Conservation (phyloP, 768 basidiomycete genomes). For the Candolleomyces eurysporus region DNA sequence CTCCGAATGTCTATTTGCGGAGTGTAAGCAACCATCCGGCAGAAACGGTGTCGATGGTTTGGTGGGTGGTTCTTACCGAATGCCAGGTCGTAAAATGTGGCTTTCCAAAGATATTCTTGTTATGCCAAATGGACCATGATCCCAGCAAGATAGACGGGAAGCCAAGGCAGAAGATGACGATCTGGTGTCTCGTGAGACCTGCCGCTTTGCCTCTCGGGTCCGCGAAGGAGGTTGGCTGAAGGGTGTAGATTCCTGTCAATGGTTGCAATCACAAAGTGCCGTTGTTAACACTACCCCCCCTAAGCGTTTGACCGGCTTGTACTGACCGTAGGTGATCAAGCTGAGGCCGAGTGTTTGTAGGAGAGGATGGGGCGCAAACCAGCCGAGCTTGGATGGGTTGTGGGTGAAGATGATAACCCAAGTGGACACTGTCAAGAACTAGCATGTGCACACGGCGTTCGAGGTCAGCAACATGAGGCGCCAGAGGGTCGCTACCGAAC, state of each 20-base stretch:
- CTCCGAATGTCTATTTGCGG: slow-evolving; percentile 53
- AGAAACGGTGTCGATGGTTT: background rate
- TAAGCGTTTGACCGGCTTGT: background rate
- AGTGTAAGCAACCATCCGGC: background rate
- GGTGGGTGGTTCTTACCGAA: slow-evolving; percentile 43
- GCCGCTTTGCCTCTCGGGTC: slow-evolving; percentile 59
- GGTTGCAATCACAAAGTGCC: background rate
- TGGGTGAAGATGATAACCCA: slow-evolving; percentile 47
- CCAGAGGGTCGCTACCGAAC: too few species aligned
- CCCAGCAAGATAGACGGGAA: slow-evolving; percentile 60
- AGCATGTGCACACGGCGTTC: background rate
- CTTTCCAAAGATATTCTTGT: slow-evolving; percentile 51
- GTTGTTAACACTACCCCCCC: background rate
- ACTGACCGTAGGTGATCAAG: slow-evolving; percentile 60
- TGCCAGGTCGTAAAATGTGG: slow-evolving; percentile 76
- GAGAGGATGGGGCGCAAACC: slow-evolving; percentile 68
- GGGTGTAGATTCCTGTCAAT: slow-evolving; percentile 65
- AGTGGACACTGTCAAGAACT: slow-evolving; percentile 42
- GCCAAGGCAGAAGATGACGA: slow-evolving; percentile 52
- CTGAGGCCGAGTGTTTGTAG: slow-evolving; percentile 57
- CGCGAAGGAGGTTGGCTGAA: slow-evolving; percentile 64
- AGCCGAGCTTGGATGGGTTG: slow-evolving; percentile 44
- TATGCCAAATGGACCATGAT: slow-evolving; percentile 56
- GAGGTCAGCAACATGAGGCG: background rate
- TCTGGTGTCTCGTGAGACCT: slow-evolving; percentile 70